phyloP scores from a whole-genome alignment of 257 asterid genomes.

The Nicotiana knightiana region DNA sequence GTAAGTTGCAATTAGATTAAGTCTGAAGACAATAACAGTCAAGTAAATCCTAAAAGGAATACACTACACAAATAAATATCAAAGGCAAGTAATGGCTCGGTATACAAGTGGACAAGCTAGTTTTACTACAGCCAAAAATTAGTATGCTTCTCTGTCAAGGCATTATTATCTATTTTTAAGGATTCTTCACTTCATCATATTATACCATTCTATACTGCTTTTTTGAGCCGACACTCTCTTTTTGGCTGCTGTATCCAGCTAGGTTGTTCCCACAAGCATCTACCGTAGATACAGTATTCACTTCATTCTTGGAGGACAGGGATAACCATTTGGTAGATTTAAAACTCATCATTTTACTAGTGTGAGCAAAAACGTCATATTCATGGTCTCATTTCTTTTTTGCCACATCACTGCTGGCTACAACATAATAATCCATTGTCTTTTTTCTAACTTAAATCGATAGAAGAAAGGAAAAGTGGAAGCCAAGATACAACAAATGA shows the following conservation, averaged over 20 bases:
- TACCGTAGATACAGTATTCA: neutral
- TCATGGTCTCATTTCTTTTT: neutral
- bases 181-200: neutral
- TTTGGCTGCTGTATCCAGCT: neutral
- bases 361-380: neutral
- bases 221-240: neutral
- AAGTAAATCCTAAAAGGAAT: neutral
- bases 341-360: neutral
- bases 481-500: neutral
- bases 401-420: neutral
- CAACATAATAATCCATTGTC: neutral
- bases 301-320: neutral
- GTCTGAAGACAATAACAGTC: neutral
- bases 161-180: neutral
- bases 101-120: neutral
- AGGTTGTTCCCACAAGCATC: neutral
- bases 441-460: neutral
- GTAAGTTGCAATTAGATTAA: neutral
- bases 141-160: neutral
- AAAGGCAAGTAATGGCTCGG: neutral
- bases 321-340: neutral
- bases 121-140: neutral
- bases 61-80: neutral
- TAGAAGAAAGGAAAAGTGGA: neutral
- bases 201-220: neutral